These are phyloP conservation scores for Penicillium salamii DNA, from an alignment of 495 filamentous ascomycete genomes.

Conservation along the genomic window DNA sequence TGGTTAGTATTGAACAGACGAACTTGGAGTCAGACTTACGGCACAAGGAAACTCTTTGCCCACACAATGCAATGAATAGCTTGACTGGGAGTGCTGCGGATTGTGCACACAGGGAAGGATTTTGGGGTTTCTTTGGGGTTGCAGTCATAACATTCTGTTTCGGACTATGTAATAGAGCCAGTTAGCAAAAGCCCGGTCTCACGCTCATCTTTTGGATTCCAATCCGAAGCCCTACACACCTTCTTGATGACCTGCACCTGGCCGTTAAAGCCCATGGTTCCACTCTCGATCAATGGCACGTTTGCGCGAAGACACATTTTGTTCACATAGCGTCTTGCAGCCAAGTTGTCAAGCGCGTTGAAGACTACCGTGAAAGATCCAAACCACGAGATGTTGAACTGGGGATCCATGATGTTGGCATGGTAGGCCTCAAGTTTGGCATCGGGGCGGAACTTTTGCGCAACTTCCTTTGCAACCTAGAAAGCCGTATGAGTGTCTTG, in stretches of 20 bases:
- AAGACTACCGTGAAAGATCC: constrained; percentile 80
- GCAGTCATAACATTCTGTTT: constrained; percentile 97
- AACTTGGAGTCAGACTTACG: constrained; percentile 44
- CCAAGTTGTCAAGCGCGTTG: constrained; percentile 96
- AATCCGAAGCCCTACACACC: constrained; percentile 33
- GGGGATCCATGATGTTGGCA: constrained; percentile 90
- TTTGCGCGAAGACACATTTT: constrained; percentile 93
- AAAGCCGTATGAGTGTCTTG: constrained; percentile 15
- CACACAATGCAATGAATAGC: constrained; percentile 99
- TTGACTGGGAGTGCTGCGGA: constrained; percentile 89
- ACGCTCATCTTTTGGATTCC: background rate
- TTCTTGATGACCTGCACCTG: constrained; percentile 96
- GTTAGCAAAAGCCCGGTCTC: constrained; percentile 11
- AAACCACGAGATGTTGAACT: constrained; percentile 92
- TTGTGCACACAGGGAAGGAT: constrained; percentile 91
- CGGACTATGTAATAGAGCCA: constrained; percentile 47
- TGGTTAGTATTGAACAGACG: constrained; percentile 1
- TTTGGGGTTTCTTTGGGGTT: constrained; percentile 84
- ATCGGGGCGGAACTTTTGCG: constrained; percentile 84
- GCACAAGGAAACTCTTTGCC: constrained; percentile 94
- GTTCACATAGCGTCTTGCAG: constrained; percentile 93
- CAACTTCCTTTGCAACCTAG: constrained; percentile 92
- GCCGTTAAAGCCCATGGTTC: constrained; percentile 96
- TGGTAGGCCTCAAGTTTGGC: constrained; percentile 89
- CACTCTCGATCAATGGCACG: constrained; percentile 92